Conservation (phyloP, 106 monocot genomes). For the Amphibolis antarctica region DNA sequence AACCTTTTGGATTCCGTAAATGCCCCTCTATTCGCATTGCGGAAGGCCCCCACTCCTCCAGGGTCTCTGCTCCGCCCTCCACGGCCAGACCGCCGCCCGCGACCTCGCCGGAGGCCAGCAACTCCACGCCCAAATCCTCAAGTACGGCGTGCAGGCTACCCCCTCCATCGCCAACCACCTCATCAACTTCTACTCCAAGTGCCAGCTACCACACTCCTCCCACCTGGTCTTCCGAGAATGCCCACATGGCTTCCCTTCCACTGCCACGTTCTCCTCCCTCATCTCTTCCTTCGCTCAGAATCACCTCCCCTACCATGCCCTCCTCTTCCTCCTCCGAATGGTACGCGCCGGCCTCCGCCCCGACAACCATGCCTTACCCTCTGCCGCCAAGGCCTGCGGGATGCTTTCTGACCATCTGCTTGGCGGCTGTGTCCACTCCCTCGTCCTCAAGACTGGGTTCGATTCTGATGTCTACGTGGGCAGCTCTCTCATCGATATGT, state of each 20-base stretch:
- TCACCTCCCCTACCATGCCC: conserved; percentile 30
- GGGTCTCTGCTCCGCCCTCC: conserved; percentile 20
- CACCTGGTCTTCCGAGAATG: conserved; percentile 46
- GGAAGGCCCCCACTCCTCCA: neutral
- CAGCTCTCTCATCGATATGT: conserved; percentile 52
- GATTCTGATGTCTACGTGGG: conserved; percentile 31
- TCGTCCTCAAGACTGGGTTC: conserved; percentile 27
- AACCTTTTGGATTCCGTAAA: too few relatives aligned
- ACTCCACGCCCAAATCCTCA: conserved; percentile 55
- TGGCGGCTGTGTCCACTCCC: conserved; percentile 29
- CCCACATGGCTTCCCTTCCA: conserved; percentile 9
- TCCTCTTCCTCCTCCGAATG: conserved; percentile 36
- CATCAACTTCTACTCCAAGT: conserved; percentile 59
- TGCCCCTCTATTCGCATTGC: too few relatives aligned
- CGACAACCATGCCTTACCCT: conserved; percentile 45
- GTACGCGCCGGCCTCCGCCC: conserved; percentile 24
- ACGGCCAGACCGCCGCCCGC: conserved; percentile 35
- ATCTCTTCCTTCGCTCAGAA: conserved; percentile 52
- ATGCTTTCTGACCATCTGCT: conserved; percentile 15
- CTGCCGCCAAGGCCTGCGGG: conserved; percentile 42
- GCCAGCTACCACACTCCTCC: conserved; percentile 59
- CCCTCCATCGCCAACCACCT: conserved; percentile 56
- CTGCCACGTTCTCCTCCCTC: conserved; percentile 55
- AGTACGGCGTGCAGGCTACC: conserved; percentile 23
- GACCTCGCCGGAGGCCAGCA: conserved; percentile 32